A percentile compares a stretch with the other conserved stretches of the same genome.
These are phyloP conservation scores for Talaromyces wortmannii DNA, from an alignment of 495 filamentous ascomycete genomes.

Conservation along the genomic window DNA sequence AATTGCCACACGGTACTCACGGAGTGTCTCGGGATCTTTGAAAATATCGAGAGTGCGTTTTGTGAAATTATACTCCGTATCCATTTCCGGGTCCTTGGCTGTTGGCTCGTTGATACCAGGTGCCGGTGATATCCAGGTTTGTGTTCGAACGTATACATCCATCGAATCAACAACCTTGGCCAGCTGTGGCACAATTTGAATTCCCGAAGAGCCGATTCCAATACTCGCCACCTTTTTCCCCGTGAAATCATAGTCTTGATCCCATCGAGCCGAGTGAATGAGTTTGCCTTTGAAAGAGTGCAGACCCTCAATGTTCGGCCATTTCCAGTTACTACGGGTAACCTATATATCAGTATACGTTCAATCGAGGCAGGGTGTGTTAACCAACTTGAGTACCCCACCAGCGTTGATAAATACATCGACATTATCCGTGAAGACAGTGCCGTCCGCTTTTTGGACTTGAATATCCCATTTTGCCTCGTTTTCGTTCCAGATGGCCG, in stretches of 20 bases:
- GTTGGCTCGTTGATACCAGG: constrained; percentile 7
- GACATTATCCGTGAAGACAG: constrained; percentile 34
- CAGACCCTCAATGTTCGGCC: constrained; percentile 47
- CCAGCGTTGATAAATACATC: constrained; percentile 51
- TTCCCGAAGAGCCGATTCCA: constrained; percentile 32
- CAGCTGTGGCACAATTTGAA: constrained; percentile 47
- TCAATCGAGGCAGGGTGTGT: constrained; percentile 51
- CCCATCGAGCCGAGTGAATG: constrained; percentile 51
- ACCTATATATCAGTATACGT: constrained; percentile 41
- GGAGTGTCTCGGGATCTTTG: constrained; percentile 6
- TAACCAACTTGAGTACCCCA: constrained; percentile 44
- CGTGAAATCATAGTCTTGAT: constrained; percentile 51
- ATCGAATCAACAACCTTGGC: not conserved
- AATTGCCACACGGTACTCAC: constrained; percentile 10
- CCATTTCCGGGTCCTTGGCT: constrained; percentile 31
- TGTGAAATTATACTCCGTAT: constrained; percentile 13
- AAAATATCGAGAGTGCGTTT: constrained; percentile 4
- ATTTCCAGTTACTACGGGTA: constrained; percentile 38
- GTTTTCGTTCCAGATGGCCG: constrained; percentile 30
- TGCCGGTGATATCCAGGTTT: constrained; percentile 19
- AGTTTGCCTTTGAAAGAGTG: constrained; percentile 45
- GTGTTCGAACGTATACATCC: constrained; percentile 12
- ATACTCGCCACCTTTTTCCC: constrained; percentile 32
- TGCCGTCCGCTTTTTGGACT: constrained; percentile 29
- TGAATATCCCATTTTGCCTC: constrained; percentile 40